Base-by-base conservation (phyloP, 805 yeast genomes). In the Yamadazyma sp. region DNA sequence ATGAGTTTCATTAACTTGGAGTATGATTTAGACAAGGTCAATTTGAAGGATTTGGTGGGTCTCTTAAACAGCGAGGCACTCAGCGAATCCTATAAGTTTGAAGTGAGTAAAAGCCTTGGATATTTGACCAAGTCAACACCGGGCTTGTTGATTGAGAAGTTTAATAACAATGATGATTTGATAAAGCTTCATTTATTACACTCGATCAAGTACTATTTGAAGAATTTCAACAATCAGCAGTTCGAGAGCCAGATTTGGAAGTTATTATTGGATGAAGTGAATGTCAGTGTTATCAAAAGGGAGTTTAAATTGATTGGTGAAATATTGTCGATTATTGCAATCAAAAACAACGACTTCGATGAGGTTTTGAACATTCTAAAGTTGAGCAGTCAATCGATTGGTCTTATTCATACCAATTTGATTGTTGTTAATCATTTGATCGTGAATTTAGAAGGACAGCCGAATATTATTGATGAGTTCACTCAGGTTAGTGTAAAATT, bases 41-140 rank as follows among this genome's bases (percentile, higher is more conserved):
- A 42, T 12, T 19, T 40, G 7, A 30, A 32, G 6, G 14, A 23
- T 5, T 26, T 46, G 26, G 24, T 40, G n/a, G 18, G 12, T 4
- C 15, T 46, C 3, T 35, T 46, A 13, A 49, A 60, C 41, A 52
- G 70, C 42, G 52, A 51, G 7, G 47, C 46, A 3, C 54, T 64
- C 8, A 72, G 70, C 24, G 59, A 58, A 6, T 40, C 54, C 4
- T 50, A 72, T 4, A 67, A 66, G 37, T 45, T 64, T 6, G 74
- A 75, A 15, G 70, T 83, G 1, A 73, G 83, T 1, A 68, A 71
- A 33, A 67, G 82, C 0, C 52, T 79, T 19, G 83, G 85, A 1
- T 67, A 75, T 42, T 49, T 69, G 5, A 48, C 54, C 1, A 53
- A 45, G 4, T 67, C 70, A 38, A 49, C 77, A n/a, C 62, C 70